Conservation (phyloP, 805 yeast genomes). For the Cephaloascus fragrans region DNA sequence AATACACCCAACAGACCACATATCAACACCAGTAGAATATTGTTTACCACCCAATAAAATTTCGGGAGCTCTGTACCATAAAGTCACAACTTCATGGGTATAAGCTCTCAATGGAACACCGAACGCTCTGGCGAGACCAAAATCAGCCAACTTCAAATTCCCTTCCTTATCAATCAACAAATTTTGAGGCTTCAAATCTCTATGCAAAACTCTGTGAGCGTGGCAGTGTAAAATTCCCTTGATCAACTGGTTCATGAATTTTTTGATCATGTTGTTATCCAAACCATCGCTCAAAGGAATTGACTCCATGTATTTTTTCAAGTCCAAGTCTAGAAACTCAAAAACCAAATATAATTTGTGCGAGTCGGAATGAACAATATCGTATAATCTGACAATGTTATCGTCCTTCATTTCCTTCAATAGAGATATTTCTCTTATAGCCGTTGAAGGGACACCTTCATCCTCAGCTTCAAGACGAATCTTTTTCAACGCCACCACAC, state of each 20-base stretch:
- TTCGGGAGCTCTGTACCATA: conserved; percentile 98
- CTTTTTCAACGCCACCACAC: conserved; percentile 93
- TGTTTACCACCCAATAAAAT: conserved; percentile 92
- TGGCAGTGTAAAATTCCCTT: conserved; percentile 92
- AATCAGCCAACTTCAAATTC: conserved; percentile 36
- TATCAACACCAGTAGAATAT: conserved; percentile 95
- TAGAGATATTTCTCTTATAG: conserved; percentile 90
- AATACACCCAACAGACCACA: conserved; percentile 98
- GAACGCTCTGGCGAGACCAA: conserved; percentile 93
- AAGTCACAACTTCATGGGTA: conserved; percentile 95
- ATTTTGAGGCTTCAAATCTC: conserved; percentile 96
- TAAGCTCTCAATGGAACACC: conserved; percentile 96
- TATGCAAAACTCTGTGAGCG: conserved; percentile 85
- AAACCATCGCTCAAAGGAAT: conserved; percentile 86
- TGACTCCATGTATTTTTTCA: conserved; percentile 94
- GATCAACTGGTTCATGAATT: conserved; percentile 85
- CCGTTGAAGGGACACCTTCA: conserved; percentile 98
- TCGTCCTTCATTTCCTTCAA: conserved; percentile 91
- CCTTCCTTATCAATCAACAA: conserved; percentile 92
- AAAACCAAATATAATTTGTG: conserved; percentile 89
- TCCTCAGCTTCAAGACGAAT: conserved; percentile 93
- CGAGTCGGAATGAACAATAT: conserved; percentile 90
- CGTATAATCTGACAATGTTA: conserved; percentile 83
- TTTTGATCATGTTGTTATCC: conserved; percentile 83
- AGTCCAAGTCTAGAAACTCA: conserved; percentile 88